A percentile compares a stretch with the other conserved stretches of the same genome.
phyloP scores from a whole-genome alignment of 2,329 filamentous ascomycete genomes.

The Eutypella sp. region DNA sequence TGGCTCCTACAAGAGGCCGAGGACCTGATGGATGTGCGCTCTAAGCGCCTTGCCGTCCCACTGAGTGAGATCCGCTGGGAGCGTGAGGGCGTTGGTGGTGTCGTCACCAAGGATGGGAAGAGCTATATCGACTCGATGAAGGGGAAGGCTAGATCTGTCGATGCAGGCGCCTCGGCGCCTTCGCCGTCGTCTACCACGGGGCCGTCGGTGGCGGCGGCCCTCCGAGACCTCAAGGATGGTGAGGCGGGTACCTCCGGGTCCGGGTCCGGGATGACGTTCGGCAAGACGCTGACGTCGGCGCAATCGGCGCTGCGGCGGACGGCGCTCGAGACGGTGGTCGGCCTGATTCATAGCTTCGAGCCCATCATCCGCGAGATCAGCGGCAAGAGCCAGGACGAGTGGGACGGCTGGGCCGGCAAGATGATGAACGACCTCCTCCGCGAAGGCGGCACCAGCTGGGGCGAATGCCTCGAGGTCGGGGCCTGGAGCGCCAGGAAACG shows the following conservation, averaged over 20 bases:
- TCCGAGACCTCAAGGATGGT: too few species aligned
- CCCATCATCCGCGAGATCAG: slow-evolving; percentile 76
- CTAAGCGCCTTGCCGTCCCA: slow-evolving; percentile 78
- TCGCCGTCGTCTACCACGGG: too few species aligned
- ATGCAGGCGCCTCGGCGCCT: neutral
- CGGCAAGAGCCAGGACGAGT: slow-evolving; percentile 85
- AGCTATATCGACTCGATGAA: slow-evolving; percentile 52
- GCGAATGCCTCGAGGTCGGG: slow-evolving; percentile 80
- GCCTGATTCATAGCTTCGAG: slow-evolving; percentile 81
- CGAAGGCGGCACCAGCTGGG: slow-evolving; percentile 72
- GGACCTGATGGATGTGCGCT: slow-evolving; percentile 61
- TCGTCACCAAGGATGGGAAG: slow-evolving; percentile 56
- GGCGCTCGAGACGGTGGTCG: slow-evolving; percentile 74
- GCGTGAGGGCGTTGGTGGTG: slow-evolving; percentile 63
- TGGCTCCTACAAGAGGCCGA: slow-evolving; percentile 77
- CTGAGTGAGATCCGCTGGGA: slow-evolving; percentile 85
- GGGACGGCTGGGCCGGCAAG: slow-evolving; percentile 82
- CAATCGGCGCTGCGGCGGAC: slow-evolving; percentile 73
- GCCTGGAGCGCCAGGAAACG: slow-evolving; percentile 85
- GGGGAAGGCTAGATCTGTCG: slow-evolving; percentile 39
- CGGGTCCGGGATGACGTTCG: slow-evolving; percentile 34
- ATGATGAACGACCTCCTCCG: slow-evolving; percentile 82
- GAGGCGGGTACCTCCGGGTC: too few species aligned
- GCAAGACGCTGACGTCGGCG: slow-evolving; percentile 56
- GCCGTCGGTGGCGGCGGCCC: too few species aligned